phyloP scores from a whole-genome alignment of 2,329 filamentous ascomycete genomes.

The Colletotrichum sp. region DNA sequence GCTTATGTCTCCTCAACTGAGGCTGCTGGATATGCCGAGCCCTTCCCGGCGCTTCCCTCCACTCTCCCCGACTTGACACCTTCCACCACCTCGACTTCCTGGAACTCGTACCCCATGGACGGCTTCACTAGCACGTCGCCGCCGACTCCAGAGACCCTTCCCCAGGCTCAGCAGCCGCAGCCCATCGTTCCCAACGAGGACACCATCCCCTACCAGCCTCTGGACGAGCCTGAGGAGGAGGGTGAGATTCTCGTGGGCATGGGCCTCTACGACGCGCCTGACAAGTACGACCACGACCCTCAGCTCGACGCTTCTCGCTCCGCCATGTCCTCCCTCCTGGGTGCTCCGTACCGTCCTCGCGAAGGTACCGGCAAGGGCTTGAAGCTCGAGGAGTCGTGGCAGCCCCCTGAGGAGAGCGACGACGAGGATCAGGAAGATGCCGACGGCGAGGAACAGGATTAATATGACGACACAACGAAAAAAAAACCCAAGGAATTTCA shows the following conservation, averaged over 20 bases:
- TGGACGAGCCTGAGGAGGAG: conserved; percentile 59
- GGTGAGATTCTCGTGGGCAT: conserved; percentile 82
- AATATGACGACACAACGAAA: background rate
- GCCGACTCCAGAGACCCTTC: conserved; percentile 64
- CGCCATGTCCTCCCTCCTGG: conserved; percentile 60
- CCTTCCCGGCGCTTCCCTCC: conserved; percentile 32
- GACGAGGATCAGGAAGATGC: conserved; percentile 32
- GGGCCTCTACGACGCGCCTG: conserved; percentile 79
- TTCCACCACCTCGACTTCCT: conserved; percentile 31
- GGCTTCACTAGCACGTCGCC: conserved; percentile 57
- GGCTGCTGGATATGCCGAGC: conserved; percentile 31
- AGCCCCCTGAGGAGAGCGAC: conserved; percentile 62
- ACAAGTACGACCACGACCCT: conserved; percentile 55
- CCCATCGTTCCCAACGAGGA: conserved; percentile 54
- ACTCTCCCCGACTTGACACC: conserved; percentile 20
- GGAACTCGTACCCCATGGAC: conserved; percentile 51
- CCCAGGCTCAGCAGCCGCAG: conserved; percentile 54
- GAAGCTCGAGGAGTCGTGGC: conserved; percentile 83
- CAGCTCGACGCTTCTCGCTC: conserved; percentile 60
- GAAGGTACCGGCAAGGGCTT: conserved; percentile 72
- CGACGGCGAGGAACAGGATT: conserved; percentile 34
- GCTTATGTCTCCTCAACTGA: conserved; percentile 31
- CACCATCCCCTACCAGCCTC: conserved; percentile 50
- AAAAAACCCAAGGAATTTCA: background rate
- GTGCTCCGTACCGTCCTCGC: conserved; percentile 47